Evolutionary conservation across 805 yeast genomes (phyloP).

Genomic region (Yarrowia keelungensis): DNA sequence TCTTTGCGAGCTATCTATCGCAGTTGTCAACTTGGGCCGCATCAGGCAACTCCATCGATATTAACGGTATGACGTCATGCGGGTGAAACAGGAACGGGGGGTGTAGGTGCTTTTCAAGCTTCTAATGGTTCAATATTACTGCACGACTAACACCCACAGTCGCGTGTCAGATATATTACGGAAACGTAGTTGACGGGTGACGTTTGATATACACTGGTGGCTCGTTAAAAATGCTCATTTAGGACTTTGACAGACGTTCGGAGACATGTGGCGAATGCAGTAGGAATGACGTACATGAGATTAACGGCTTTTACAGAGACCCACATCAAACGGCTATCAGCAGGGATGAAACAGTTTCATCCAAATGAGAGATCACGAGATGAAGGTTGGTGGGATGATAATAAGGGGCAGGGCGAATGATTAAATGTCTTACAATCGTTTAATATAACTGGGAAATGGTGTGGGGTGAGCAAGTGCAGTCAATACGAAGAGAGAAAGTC

Average conservation of each 20-base stretch:
- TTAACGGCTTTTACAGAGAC: background rate
- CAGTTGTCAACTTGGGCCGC: no score
- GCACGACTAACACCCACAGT: background rate
- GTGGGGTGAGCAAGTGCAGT: no score
- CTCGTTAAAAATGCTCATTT: no score
- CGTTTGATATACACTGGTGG: background rate
- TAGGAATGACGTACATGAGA: background rate
- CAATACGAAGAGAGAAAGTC: no score
- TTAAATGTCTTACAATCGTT: no score
- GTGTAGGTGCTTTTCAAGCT: no score
- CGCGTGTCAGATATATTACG: background rate
- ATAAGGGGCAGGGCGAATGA: no score
- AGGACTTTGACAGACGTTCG: background rate
- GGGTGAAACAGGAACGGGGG: conserved; percentile 1
- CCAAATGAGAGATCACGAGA: no score
- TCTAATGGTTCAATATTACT: no score
- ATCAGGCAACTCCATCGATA: background rate
- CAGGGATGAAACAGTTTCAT: conserved; percentile 22
- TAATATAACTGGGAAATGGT: no score
- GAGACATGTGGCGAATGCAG: background rate
- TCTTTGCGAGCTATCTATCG: no score
- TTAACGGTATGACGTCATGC: conserved; percentile 27
- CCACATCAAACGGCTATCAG: conserved; percentile 10
- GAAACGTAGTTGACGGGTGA: background rate
- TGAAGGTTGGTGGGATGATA: no score